These are phyloP conservation scores for Coelastrella sp. DNA, from an alignment of 139 green algal genomes.

Conservation along the genomic window DNA sequence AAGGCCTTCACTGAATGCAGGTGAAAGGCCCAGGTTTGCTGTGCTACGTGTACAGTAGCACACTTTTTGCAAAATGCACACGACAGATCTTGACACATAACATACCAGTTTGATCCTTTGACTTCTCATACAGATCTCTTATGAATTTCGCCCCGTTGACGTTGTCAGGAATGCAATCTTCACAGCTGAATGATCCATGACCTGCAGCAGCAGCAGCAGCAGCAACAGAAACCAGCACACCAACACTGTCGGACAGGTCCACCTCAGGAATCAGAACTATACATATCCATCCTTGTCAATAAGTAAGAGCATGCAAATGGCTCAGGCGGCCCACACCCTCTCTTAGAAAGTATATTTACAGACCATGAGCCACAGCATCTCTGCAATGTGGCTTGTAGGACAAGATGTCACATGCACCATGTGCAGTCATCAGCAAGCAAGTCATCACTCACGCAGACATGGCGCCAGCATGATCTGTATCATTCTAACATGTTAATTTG, in stretches of 20 bases:
- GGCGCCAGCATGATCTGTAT: no score
- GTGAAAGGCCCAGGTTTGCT: not conserved
- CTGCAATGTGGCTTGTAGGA: no score
- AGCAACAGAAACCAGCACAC: not conserved
- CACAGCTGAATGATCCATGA: slow-evolving; percentile 71
- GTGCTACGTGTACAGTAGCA: not conserved
- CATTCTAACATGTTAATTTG: not conserved
- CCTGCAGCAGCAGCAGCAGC: slow-evolving; percentile 27
- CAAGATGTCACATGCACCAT: no score
- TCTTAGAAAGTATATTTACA: no score
- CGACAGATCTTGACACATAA: not conserved
- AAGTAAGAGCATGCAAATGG: not conserved
- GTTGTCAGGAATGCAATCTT: slow-evolving; percentile 83
- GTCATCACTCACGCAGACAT: no score
- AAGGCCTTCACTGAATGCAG: not conserved
- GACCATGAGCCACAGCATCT: no score
- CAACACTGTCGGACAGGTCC: no score
- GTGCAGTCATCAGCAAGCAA: no score
- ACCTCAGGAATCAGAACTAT: not conserved
- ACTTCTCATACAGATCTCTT: slow-evolving; percentile 88
- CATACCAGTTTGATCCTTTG: slow-evolving; percentile 71
- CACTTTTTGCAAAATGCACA: not conserved
- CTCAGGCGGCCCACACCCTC: no score
- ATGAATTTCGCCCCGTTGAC: slow-evolving; percentile 80
- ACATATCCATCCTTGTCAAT: not conserved